phyloP scores from a whole-genome alignment of 495 filamentous ascomycete species.

The Aeminium ludgeri region DNA sequence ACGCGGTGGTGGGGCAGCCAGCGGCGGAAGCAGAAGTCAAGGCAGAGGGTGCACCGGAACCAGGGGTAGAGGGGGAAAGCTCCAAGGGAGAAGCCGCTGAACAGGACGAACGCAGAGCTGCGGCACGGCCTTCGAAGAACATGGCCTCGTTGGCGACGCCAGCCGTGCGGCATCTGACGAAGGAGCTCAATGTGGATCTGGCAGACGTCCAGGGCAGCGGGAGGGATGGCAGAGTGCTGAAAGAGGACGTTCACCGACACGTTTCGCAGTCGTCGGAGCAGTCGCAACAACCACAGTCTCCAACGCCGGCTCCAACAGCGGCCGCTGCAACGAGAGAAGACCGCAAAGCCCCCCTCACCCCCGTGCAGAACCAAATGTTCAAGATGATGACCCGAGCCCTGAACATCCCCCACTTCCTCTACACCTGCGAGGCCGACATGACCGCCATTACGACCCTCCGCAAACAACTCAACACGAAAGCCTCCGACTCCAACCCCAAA shows the following conservation, averaged over 20 bases:
- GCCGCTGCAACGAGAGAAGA: slow-evolving; percentile 32
- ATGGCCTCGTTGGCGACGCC: slow-evolving; percentile 63
- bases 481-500: slow-evolving; percentile 29
- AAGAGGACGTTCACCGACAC: slow-evolving; percentile 82
- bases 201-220: slow-evolving; percentile 65
- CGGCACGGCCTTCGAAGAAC: not conserved
- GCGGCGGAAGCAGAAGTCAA: slow-evolving; percentile 1
- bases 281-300: slow-evolving; percentile 8
- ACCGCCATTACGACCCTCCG: slow-evolving; percentile 53
- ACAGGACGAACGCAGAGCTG: not conserved
- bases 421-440: slow-evolving; percentile 71
- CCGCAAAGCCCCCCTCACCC: slow-evolving; percentile 45
- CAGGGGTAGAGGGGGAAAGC: not conserved
- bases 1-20: slow-evolving; percentile 26
- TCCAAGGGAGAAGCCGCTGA: not conserved
- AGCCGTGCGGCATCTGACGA: slow-evolving; percentile 75
- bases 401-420: slow-evolving; percentile 83
- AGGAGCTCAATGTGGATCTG: slow-evolving; percentile 60
- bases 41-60: slow-evolving; percentile 1
- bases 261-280: slow-evolving; percentile 28
- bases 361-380: slow-evolving; percentile 85
- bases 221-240: slow-evolving; percentile 77
- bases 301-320: slow-evolving; percentile 7
- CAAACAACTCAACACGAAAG: slow-evolving; percentile 40
- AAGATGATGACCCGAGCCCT: slow-evolving; percentile 93